Conservation (phyloP, 164 flowering plant species). For the Cinnamomum chago region DNA sequence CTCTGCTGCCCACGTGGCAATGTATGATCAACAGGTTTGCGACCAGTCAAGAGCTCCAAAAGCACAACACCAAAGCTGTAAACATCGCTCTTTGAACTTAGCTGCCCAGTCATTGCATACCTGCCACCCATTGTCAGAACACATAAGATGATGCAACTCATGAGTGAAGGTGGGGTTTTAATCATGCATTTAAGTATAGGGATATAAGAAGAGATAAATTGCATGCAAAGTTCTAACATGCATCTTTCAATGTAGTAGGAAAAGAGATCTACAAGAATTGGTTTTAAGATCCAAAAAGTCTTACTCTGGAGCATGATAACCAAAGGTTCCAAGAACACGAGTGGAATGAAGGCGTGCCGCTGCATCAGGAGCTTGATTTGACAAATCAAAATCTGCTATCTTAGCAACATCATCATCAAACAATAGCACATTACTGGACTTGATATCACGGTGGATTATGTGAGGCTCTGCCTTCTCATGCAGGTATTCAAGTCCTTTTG, state of each 20-base stretch:
- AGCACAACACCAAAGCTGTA: constrained; percentile 91
- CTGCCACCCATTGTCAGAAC: constrained; percentile 26
- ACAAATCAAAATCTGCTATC: constrained; percentile 81
- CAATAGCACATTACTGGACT: constrained; percentile 80
- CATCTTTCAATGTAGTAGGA: no score
- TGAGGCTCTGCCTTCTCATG: constrained; percentile 78
- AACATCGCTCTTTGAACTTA: constrained; percentile 81
- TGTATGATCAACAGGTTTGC: constrained; percentile 90
- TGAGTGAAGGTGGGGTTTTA: no score
- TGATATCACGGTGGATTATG: constrained; percentile 73
- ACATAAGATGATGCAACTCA: no score
- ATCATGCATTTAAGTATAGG: no score
- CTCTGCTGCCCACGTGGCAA: constrained; percentile 91
- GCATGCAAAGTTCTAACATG: no score
- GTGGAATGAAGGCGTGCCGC: constrained; percentile 95
- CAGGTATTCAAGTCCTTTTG: constrained; percentile 82
- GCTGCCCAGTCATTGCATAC: constrained; percentile 93
- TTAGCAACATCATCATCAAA: constrained; percentile 85
- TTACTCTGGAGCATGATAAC: constrained; percentile 98
- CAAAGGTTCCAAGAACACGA: constrained; percentile 91
- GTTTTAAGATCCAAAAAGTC: not conserved
- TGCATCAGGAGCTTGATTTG: constrained; percentile 86
- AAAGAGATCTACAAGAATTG: no score
- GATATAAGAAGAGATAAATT: no score
- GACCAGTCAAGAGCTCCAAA: constrained; percentile 82